Base-by-base conservation (phyloP, 306 rosid species). In the Cucurbita pepo region DNA sequence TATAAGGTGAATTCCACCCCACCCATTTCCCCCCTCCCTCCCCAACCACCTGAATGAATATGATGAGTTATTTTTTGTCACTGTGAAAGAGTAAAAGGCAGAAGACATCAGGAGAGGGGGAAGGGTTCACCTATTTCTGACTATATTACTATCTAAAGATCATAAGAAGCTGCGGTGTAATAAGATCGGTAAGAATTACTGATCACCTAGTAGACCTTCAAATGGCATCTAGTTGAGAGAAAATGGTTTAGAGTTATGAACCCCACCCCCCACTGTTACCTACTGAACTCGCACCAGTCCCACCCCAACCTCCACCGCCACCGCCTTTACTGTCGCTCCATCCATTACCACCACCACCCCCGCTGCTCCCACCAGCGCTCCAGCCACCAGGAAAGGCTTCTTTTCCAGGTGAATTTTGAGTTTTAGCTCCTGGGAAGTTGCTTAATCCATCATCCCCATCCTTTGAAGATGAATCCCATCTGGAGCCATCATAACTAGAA, bases 361-460 rank as follows among this genome's bases (percentile, higher is more conserved):
- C 69, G 5, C 77, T 79, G 72, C 83, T 62, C 50, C 92, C 88
- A 69, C 85, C 47, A 6, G 73, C 41, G 44, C 78, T 91, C 92
- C 97, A 88, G 52, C 89, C 87, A 75, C 97, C 96, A 7, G 96
- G 96, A 43, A 90, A 90, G 71, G 96, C 95, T 80, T 90, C 96
- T 78, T 84, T 90, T 76, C 95, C 96, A 11, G 96, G 96, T 55
- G 96, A 88, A 69, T 86, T 90, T 81, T 85, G 91, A 78, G 82
- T 83, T 82, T 89, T 87, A 6, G 96, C 96, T 21, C 96, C 97
- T 11, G 91, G 88, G 72, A 85, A 86, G 62, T 74, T 87, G 64
- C 86, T 85, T 77, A 86, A 86, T 82, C 86, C 85, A 74, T 83
- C 94, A 78, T 85, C 87, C 36, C 86, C 82, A 59, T 85, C 98